Conservation (phyloP, 164 flowering plant genomes). For the Brasenia schreberi region DNA sequence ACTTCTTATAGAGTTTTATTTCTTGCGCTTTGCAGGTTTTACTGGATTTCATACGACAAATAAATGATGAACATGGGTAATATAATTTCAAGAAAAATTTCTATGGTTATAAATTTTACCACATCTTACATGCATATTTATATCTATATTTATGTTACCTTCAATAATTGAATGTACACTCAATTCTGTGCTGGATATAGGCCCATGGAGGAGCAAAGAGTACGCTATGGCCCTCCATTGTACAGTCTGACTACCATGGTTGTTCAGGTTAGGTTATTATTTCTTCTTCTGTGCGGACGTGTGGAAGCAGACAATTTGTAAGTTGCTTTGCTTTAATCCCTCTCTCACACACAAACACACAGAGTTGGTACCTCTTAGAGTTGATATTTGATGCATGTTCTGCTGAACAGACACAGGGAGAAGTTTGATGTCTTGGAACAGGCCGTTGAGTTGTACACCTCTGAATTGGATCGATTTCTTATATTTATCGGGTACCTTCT, state of each 20-base stretch:
- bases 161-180: too few species aligned
- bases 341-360: too few species aligned
- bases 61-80: conserved; percentile 97
- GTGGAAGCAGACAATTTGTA: conserved; percentile 53
- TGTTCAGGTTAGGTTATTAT: conserved; percentile 42
- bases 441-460: conserved; percentile 57
- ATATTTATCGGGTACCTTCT: conserved; percentile 60
- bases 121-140: too few species aligned
- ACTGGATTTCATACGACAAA: conserved; percentile 73
- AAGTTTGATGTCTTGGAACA: conserved; percentile 40
- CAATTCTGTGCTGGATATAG: conserved; percentile 15
- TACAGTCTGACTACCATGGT: conserved; percentile 81
- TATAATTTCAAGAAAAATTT: too few species aligned
- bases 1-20: too few species aligned
- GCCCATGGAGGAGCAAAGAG: conserved; percentile 99
- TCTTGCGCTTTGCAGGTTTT: conserved; percentile 52
- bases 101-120: too few species aligned
- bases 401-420: conserved; percentile 29
- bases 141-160: too few species aligned
- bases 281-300: conserved; percentile 53
- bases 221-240: conserved; percentile 86
- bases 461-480: conserved; percentile 70
- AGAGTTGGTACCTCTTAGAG: too few species aligned
- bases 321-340: conserved; percentile 18
- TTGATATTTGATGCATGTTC: too few species aligned